Evolutionary conservation across 2,329 filamentous ascomycete genomes (phyloP), one percentile per base, ranked within the genome.

Genomic region (Colletotrichum abscissum): DNA sequence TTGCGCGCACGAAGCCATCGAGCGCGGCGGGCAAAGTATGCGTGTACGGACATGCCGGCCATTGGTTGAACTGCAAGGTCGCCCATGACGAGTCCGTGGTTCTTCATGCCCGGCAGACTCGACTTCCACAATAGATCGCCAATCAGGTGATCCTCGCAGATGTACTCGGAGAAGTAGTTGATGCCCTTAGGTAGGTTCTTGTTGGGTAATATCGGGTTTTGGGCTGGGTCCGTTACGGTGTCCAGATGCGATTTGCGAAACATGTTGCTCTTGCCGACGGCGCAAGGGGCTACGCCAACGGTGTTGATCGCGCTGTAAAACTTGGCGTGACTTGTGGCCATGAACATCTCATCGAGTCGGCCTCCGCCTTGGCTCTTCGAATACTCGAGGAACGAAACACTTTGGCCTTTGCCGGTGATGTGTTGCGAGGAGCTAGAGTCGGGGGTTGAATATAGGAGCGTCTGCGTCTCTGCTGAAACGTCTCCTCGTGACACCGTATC

Each of bases 261-360:
- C 95, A 99, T 98, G 84, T 97, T 98, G 79, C 95, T 97, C 85
- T 99, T 99, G 63, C 97, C 97, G 26, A 98, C 93, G 71, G 97
- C 93, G 82, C 97, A 99, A 9, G 97, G 97, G 0, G 97, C 97
- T 65, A 98, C 85, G 4, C 93, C 89, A 19, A 98, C 94, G 0
- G 94, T 94, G 83, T 98, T 98, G 88, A 99, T 99, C 74, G 96
- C 97, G 9, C 93, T 93, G 85, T 99, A 99, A 87, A 99, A 98
- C 81, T 99, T 99, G 77, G 95, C 95, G 82, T 99, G 97, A 0
- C 95, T 91, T 0, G 95, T 97, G 0, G 95, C 92, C 88, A 99
- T 93, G 85, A 98, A 99, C 82, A 96, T 91, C 80, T 99, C 97
- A 80, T 99, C 97, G 0, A 99, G 88, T 0, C 95, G 90, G 6